Conservation (phyloP, 1,284 basidiomycete genomes). For the Cryptococcus depauperatus region DNA sequence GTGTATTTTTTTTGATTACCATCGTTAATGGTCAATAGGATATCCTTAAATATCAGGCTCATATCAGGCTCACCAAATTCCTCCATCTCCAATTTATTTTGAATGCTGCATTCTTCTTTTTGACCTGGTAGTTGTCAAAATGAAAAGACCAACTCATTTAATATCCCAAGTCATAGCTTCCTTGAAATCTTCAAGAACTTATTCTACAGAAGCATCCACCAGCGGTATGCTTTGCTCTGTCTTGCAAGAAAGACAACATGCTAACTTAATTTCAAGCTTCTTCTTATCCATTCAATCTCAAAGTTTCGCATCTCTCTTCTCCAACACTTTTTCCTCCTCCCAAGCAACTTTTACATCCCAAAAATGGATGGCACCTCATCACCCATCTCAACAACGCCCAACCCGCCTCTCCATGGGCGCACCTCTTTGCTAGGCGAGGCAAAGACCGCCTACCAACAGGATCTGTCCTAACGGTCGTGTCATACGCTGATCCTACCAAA, state of each 20-base stretch:
- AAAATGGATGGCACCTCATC: constrained; percentile 69
- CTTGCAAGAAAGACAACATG: no score
- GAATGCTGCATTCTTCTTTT: no score
- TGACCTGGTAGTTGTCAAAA: no score
- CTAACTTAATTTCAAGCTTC: constrained; percentile 9
- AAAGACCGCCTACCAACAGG: constrained; percentile 64
- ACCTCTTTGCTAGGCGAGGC: constrained; percentile 62
- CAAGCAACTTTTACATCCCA: constrained; percentile 46
- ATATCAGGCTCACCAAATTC: no score
- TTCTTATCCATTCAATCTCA: constrained; percentile 67
- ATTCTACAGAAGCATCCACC: no score
- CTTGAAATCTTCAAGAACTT: no score
- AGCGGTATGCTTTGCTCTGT: no score
- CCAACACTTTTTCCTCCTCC: constrained; percentile 46
- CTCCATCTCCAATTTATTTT: no score
- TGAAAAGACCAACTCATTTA: no score
- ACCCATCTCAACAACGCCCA: constrained; percentile 60
- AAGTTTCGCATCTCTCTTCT: constrained; percentile 51
- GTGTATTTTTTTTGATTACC: constrained; percentile 26
- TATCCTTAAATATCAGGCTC: no score
- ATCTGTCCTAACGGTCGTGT: constrained; percentile 65
- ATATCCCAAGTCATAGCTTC: no score
- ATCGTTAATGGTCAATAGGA: no score
- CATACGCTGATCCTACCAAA: constrained; percentile 47
- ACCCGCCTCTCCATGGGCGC: constrained; percentile 58